Percentiles rank a stretch among this genome's conserved stretches.
Evolutionary conservation across 768 basidiomycete genomes (phyloP).

Genomic region (Leccinum fibrillosum): DNA sequence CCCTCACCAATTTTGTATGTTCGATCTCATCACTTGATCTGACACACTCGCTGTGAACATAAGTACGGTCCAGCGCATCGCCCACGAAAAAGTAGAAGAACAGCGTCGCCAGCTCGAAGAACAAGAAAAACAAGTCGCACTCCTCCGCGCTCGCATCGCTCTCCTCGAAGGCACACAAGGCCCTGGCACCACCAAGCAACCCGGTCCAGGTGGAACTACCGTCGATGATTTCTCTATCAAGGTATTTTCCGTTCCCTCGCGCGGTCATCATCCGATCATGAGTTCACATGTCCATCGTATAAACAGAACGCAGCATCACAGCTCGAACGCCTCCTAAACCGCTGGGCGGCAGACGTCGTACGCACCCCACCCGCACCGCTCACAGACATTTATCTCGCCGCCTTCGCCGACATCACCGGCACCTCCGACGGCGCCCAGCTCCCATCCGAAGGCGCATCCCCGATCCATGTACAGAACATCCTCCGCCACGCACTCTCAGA

Average conservation of each 20-base stretch:
- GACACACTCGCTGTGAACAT: too few species aligned
- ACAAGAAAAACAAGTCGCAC: slow-evolving; percentile 79
- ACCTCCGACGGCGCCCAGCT: slow-evolving; percentile 40
- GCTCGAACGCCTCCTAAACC: slow-evolving; percentile 79
- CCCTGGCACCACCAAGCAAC: slow-evolving; percentile 28
- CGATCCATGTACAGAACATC: slow-evolving; percentile 77
- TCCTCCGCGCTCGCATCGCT: slow-evolving; percentile 65
- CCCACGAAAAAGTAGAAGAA: slow-evolving; percentile 85
- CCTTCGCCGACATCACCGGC: slow-evolving; percentile 56
- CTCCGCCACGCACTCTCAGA: slow-evolving; percentile 81
- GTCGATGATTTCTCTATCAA: slow-evolving; percentile 89
- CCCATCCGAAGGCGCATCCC: slow-evolving; percentile 38
- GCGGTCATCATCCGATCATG: not conserved
- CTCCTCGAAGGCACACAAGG: slow-evolving; percentile 59
- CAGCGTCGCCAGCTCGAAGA: slow-evolving; percentile 77
- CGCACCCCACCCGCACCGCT: slow-evolving; percentile 53
- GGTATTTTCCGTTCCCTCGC: slow-evolving; percentile 37
- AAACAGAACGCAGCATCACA: slow-evolving; percentile 74
- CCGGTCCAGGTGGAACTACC: slow-evolving; percentile 59
- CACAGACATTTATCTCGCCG: slow-evolving; percentile 52
- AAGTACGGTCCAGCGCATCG: slow-evolving; percentile 52
- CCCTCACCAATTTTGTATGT: slow-evolving; percentile 76
- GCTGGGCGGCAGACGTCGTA: slow-evolving; percentile 81
- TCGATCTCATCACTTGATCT: not conserved
- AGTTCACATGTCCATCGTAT: not conserved